Evolutionary conservation across 305 asterid species (phyloP).

Genomic region (Fraxinus greggii): DNA sequence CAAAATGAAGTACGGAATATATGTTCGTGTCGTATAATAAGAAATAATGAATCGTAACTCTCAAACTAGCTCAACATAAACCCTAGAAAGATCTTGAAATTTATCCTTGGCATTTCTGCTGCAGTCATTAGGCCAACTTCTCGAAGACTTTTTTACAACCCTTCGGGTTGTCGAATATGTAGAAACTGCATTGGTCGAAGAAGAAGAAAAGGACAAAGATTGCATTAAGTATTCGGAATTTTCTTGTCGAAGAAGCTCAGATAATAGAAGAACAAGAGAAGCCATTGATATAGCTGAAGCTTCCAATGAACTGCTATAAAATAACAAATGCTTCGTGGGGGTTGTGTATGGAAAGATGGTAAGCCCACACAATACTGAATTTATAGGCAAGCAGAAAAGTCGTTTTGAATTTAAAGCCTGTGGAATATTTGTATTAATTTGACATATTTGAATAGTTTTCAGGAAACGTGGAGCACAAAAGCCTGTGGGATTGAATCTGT

Average conservation of each 20-base stretch:
- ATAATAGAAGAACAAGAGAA: slow-evolving; percentile 21
- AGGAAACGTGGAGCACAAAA: not conserved
- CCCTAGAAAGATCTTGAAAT: not conserved
- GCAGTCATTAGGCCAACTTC: not conserved
- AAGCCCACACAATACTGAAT: not conserved
- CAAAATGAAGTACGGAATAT: not conserved
- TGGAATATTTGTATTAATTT: not conserved
- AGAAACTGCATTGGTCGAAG: not conserved
- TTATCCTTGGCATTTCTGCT: not conserved
- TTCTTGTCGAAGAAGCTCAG: slow-evolving; percentile 13
- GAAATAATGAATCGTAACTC: not conserved
- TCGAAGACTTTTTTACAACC: not conserved
- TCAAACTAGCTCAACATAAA: not conserved
- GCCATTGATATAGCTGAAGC: not conserved
- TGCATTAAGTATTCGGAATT: not conserved
- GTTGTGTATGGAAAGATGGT: not conserved
- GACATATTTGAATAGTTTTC: not conserved
- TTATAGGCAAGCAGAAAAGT: not conserved
- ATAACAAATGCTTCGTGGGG: not conserved
- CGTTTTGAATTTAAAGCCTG: not conserved
- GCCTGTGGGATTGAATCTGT: not conserved
- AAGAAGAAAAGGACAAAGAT: not conserved
- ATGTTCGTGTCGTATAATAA: not conserved
- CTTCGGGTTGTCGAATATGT: not conserved
- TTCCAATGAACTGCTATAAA: not conserved